Evolutionary conservation across 1,139 yeast species (phyloP).

Genomic region (Saccharomyces uvarum): DNA sequence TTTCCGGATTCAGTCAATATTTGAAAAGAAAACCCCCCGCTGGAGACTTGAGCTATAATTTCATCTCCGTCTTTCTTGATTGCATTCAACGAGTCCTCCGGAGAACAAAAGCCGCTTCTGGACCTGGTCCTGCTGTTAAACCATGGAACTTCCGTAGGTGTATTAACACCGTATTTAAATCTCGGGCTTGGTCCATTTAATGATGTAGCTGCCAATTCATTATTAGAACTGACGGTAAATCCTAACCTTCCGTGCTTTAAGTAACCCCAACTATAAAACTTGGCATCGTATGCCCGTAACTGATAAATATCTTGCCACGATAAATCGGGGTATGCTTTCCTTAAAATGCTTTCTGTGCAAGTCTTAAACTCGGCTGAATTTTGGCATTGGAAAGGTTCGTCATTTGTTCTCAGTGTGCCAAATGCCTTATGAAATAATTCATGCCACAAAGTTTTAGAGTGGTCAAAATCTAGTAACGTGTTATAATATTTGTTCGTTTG

Average conservation of each 20-base stretch:
- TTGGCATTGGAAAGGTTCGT: conserved; percentile 36
- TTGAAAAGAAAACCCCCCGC: conserved; percentile 65
- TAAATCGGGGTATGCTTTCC: conserved; percentile 24
- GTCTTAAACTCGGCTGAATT: conserved; percentile 19
- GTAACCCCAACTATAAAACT: conserved; percentile 60
- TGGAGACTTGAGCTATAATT: conserved; percentile 47
- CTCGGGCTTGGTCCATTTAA: conserved; percentile 30
- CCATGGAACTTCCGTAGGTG: conserved; percentile 39
- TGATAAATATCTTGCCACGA: conserved; percentile 49
- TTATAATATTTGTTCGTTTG: conserved; percentile 35
- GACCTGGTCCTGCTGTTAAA: conserved; percentile 7
- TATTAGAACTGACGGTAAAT: conserved; percentile 32
- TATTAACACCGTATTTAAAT: conserved; percentile 35
- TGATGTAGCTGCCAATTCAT: conserved; percentile 26
- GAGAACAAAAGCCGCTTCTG: conserved; percentile 14
- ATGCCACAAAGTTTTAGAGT: conserved; percentile 40
- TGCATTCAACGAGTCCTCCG: conserved; percentile 9
- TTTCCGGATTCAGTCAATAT: conserved; percentile 49
- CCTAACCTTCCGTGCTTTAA: conserved; percentile 53
- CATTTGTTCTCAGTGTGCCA: conserved; percentile 34
- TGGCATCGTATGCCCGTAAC: conserved; percentile 37
- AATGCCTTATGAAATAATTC: conserved; percentile 44
- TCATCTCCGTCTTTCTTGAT: conserved; percentile 24
- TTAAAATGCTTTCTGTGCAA: conserved; percentile 29
- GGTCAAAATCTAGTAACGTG: conserved; percentile 30